Evolutionary conservation across 179 eudicot species (phyloP).

Genomic region (Patellifolia procumbens): DNA sequence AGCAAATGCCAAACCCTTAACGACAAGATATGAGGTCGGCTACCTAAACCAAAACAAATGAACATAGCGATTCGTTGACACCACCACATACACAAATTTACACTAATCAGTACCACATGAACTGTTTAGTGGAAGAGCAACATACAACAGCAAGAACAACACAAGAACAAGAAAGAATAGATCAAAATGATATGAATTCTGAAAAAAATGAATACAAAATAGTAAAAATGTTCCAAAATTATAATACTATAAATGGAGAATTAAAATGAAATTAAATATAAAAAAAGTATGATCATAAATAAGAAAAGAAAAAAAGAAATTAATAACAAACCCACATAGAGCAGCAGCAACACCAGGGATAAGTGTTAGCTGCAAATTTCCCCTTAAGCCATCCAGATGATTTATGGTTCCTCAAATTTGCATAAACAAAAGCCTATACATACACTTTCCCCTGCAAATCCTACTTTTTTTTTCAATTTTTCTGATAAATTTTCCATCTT

Average conservation of each 20-base stretch:
- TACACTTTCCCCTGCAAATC: conserved; percentile 55
- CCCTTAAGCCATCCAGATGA: conserved; percentile 17
- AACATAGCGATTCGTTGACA: no score
- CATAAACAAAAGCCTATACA: conserved; percentile 55
- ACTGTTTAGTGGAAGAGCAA: background rate
- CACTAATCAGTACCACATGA: no score
- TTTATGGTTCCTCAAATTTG: conserved; percentile 42
- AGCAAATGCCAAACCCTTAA: no score
- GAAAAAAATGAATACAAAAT: conserved; percentile 34
- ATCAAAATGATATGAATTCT: conserved; percentile 24
- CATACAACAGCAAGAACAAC: background rate
- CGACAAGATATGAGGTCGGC: no score
- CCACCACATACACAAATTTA: no score
- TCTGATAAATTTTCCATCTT: background rate
- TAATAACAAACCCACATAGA: conserved; percentile 36
- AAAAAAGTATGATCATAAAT: conserved; percentile 32
- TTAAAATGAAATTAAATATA: conserved; percentile 23
- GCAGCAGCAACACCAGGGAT: conserved; percentile 24
- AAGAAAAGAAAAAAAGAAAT: conserved; percentile 19
- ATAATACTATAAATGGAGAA: conserved; percentile 29
- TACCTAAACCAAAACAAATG: no score
- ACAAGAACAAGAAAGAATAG: background rate
- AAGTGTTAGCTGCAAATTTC: conserved; percentile 29
- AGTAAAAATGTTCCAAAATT: conserved; percentile 30
- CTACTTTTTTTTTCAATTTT: conserved; percentile 21